Conservation (phyloP, 225 moss, liverwort and hornwort genomes). For the Marchantia polymorpha region DNA sequence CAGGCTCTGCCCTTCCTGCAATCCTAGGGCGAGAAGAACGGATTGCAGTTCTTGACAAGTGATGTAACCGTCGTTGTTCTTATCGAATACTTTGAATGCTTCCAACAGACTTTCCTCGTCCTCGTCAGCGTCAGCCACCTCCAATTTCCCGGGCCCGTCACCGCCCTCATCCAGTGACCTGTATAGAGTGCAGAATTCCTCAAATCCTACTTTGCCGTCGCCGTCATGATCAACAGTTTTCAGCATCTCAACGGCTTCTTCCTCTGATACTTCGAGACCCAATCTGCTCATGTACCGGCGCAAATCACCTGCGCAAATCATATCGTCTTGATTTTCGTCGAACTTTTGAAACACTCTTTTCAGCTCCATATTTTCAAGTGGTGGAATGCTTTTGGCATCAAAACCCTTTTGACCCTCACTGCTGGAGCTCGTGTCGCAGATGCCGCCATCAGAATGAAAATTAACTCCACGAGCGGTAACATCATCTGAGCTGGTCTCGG, state of each 20-base stretch:
- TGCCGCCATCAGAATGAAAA: background rate
- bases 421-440: background rate
- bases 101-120: conserved; percentile 22
- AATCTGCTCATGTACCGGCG: conserved; percentile 31
- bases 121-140: background rate
- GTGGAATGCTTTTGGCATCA: too few species aligned
- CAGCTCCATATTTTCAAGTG: too few species aligned
- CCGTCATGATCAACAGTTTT: conserved; percentile 22
- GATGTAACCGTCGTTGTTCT: conserved; percentile 40
- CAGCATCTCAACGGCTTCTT: conserved; percentile 22
- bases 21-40: conserved; percentile 29
- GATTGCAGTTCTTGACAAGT: conserved; percentile 29
- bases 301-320: conserved; percentile 29
- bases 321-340: conserved; percentile 38
- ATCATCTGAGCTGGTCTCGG: too few species aligned
- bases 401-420: background rate
- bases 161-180: background rate
- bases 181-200: conserved; percentile 19
- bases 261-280: conserved; percentile 25
- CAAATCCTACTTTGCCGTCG: conserved; percentile 32
- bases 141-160: background rate
- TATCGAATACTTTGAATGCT: conserved; percentile 40
- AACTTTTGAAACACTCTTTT: conserved; percentile 25
- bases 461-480: too few species aligned
- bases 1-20: conserved; percentile 19